phyloP scores from a whole-genome alignment of 2,329 filamentous ascomycete genomes.

The Sporothrix inflata region DNA sequence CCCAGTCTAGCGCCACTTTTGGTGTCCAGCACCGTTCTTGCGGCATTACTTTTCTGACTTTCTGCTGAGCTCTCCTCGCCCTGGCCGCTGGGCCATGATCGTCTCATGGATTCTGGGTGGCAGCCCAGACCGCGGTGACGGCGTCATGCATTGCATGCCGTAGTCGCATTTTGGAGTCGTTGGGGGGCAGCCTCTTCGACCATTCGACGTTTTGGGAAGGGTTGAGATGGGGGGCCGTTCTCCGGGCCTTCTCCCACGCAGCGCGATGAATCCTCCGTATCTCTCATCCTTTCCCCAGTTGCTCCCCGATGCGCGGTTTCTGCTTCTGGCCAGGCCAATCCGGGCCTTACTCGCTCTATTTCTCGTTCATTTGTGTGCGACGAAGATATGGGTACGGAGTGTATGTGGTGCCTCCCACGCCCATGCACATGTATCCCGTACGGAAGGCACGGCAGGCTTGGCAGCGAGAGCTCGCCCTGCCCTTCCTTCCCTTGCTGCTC shows the following conservation, averaged over 20 bases:
- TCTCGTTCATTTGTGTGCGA: constrained; percentile 27
- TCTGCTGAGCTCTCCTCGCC: constrained; percentile 1
- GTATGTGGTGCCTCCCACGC: constrained; percentile 2
- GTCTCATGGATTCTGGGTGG: not conserved
- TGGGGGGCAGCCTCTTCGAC: not conserved
- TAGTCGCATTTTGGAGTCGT: not conserved
- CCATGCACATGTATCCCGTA: not conserved
- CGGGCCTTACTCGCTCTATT: constrained; percentile 23
- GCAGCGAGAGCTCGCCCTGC: not conserved
- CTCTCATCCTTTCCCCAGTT: not conserved
- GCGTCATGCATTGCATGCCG: constrained; percentile 15
- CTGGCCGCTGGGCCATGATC: not conserved
- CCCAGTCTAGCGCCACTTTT: not conserved
- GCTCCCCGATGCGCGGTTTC: constrained; percentile 19
- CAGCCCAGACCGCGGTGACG: constrained; percentile 10
- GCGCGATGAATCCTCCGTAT: not conserved
- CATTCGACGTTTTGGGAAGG: constrained; percentile 3
- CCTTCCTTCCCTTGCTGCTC: not conserved
- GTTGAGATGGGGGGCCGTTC: not conserved
- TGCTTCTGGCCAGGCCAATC: constrained; percentile 15
- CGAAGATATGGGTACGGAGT: not conserved
- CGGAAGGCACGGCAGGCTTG: constrained; percentile 17
- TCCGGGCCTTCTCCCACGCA: constrained; percentile 4
- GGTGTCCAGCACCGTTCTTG: constrained; percentile 2
- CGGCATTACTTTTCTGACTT: constrained; percentile 20